These are phyloP conservation scores for Nemania serpens DNA, from an alignment of 2,329 filamentous ascomycete genomes.

Conservation along the genomic window DNA sequence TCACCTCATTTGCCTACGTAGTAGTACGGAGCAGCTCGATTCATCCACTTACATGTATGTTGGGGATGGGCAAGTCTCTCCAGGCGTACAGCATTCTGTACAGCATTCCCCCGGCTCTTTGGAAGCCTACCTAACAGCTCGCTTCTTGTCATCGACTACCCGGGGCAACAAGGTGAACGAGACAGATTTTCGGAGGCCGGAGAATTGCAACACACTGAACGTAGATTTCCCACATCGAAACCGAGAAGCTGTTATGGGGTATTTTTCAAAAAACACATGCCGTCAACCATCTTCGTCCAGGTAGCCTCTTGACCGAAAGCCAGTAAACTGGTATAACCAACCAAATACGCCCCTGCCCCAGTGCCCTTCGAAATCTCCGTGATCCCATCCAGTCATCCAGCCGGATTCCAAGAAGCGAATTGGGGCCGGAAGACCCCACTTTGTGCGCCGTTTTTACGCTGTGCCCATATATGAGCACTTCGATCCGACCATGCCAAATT, in stretches of 20 bases:
- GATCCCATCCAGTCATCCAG: slow-evolving; percentile 7
- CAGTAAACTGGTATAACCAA: slow-evolving; percentile 13
- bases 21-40: too few relatives aligned
- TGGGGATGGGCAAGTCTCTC: too few relatives aligned
- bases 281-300: slow-evolving; percentile 16
- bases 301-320: neutral
- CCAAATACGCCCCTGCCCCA: neutral
- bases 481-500: slow-evolving; percentile 18
- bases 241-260: slow-evolving; percentile 12
- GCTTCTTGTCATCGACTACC: neutral
- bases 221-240: slow-evolving; percentile 9
- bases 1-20: too few relatives aligned
- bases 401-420: slow-evolving; percentile 11
- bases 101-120: neutral
- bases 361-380: neutral
- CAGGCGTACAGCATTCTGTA: too few relatives aligned
- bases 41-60: too few relatives aligned
- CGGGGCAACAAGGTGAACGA: neutral
- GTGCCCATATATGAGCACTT: slow-evolving; percentile 15
- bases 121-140: neutral
- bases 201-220: slow-evolving; percentile 17
- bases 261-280: slow-evolving; percentile 8
- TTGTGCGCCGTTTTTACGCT: slow-evolving; percentile 21
- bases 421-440: slow-evolving; percentile 5
- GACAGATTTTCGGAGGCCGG: neutral